Conservation (phyloP, 148 eudicot genomes). For the Silene uniflora region DNA sequence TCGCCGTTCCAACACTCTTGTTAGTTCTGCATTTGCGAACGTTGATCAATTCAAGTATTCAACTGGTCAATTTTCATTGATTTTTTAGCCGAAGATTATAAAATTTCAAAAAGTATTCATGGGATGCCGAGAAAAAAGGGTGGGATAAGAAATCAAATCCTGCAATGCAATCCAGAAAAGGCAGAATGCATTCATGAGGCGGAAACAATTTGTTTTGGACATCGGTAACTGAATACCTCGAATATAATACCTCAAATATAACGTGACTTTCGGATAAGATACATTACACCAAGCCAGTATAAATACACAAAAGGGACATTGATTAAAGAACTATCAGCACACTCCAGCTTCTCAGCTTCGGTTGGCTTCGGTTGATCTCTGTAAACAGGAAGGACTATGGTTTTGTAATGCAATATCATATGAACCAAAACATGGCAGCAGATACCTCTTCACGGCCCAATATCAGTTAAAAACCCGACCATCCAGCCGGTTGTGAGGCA, state of each 20-base stretch:
- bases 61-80: not conserved
- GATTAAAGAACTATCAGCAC: slow-evolving; percentile 13
- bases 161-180: not conserved
- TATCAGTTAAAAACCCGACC: slow-evolving; percentile 79
- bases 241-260: not conserved
- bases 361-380: slow-evolving; percentile 18
- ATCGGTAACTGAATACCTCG: not conserved
- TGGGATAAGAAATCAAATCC: not conserved
- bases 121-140: too few species aligned
- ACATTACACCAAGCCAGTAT: slow-evolving; percentile 10
- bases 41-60: too few species aligned
- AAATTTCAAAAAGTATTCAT: not conserved
- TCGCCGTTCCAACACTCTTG: too few species aligned
- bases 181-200: too few species aligned
- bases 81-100: not conserved
- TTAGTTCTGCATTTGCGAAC: too few species aligned
- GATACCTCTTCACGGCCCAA: slow-evolving; percentile 11
- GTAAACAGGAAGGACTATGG: slow-evolving; percentile 13
- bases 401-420: slow-evolving; percentile 18
- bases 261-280: not conserved
- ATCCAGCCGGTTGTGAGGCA: slow-evolving; percentile 83
- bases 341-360: slow-evolving; percentile 11
- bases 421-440: slow-evolving; percentile 23
- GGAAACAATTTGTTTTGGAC: not conserved
- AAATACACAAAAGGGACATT: not conserved